Evolutionary conservation across 192 early-diverging fungal genomes (phyloP).

Genomic region (Backusella macrospora): DNA sequence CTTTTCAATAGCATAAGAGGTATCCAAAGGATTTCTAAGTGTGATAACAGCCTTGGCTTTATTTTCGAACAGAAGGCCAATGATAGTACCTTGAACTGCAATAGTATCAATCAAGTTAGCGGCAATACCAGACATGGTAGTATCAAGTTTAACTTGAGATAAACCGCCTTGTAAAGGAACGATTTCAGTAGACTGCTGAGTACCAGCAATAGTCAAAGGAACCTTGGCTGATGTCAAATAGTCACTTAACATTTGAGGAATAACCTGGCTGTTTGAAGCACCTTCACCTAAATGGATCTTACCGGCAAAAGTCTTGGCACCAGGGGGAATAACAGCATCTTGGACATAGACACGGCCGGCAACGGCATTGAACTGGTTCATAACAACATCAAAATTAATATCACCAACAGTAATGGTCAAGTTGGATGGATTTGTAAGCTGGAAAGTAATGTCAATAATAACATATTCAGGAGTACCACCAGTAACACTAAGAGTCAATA

Average conservation of each 20-base stretch:
- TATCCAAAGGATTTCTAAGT: conserved; percentile 34
- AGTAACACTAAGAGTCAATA: not conserved
- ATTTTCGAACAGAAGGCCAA: not conserved
- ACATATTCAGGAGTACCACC: conserved; percentile 12
- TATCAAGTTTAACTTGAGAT: conserved; percentile 39
- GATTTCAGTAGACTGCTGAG: conserved; percentile 40
- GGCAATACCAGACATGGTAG: conserved; percentile 50
- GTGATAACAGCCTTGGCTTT: conserved; percentile 23
- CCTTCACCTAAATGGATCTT: conserved; percentile 44
- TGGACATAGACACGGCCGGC: conserved; percentile 50
- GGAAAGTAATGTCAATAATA: not conserved
- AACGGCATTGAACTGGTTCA: conserved; percentile 26
- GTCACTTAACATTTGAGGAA: conserved; percentile 39
- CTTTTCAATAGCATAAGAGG: not conserved
- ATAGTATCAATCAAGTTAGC: conserved; percentile 40
- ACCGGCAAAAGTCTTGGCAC: conserved; percentile 45
- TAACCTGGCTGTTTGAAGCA: conserved; percentile 30
- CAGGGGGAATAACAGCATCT: conserved; percentile 50
- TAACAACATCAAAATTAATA: conserved; percentile 46
- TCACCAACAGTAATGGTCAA: conserved; percentile 54
- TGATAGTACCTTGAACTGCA: conserved; percentile 18
- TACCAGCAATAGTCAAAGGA: conserved; percentile 45
- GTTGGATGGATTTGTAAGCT: conserved; percentile 51
- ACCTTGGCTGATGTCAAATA: conserved; percentile 45
- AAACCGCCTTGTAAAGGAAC: conserved; percentile 49